Evolutionary conservation across 1,284 basidiomycete species (phyloP).

Genomic region (Cutaneotrichosporon spelunceum): DNA sequence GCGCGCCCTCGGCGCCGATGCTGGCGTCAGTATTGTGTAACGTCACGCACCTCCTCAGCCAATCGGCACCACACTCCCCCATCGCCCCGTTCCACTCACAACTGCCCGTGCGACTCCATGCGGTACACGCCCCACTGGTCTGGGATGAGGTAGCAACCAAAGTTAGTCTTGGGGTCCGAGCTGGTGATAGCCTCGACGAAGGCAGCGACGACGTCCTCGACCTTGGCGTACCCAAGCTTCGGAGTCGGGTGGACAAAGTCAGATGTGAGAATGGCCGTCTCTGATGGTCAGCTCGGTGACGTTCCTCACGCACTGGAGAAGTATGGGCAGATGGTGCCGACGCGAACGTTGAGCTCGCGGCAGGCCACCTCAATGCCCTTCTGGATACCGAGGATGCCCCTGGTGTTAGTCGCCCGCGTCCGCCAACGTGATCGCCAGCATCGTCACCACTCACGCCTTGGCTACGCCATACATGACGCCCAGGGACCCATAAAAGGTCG

Average conservation of each 20-base stretch:
- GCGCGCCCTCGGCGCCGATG: slow-evolving; percentile 19
- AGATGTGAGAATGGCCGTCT: slow-evolving; percentile 19
- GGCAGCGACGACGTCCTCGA: slow-evolving; percentile 22
- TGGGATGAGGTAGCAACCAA: slow-evolving; percentile 21
- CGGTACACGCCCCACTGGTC: slow-evolving; percentile 24
- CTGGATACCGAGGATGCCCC: slow-evolving; percentile 20
- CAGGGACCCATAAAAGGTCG: slow-evolving; percentile 18
- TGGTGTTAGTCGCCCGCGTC: background rate
- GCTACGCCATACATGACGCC: slow-evolving; percentile 22
- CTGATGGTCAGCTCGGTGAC: background rate
- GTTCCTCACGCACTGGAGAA: slow-evolving; percentile 19
- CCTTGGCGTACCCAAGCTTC: slow-evolving; percentile 17
- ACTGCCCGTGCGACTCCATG: slow-evolving; percentile 17
- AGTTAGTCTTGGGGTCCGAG: slow-evolving; percentile 21
- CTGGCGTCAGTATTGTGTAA: slow-evolving; percentile 12
- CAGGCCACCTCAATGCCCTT: slow-evolving; percentile 16
- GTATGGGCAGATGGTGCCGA: slow-evolving; percentile 22
- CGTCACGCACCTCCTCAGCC: background rate
- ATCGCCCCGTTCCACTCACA: slow-evolving; percentile 8
- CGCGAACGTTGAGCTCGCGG: slow-evolving; percentile 14
- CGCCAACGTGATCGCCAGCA: background rate
- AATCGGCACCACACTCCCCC: background rate
- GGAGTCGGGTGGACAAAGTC: slow-evolving; percentile 25
- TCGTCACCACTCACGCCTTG: slow-evolving; percentile 17
- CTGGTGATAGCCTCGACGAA: slow-evolving; percentile 18